A percentile compares a stretch with the other conserved stretches of the same genome.
Conservation (phyloP, 225 moss, liverwort and hornwort genomes). For the Asterella californica region DNA sequence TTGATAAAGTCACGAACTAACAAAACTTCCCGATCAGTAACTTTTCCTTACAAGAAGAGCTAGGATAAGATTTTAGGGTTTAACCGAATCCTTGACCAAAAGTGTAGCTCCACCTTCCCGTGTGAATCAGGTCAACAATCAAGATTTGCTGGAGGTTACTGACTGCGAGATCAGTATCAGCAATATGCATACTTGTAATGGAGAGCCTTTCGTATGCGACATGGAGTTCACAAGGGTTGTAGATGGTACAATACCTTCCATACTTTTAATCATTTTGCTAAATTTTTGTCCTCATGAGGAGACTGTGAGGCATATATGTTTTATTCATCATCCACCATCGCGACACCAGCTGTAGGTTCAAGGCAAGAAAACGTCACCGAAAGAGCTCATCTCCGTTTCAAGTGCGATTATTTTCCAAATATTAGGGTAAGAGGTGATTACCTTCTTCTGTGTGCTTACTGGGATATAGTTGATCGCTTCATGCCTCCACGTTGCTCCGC, state of each 20-base stretch:
- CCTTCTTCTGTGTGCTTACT: background rate
- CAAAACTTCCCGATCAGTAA: background rate
- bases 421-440: constrained; percentile 19
- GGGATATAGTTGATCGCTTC: no score
- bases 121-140: constrained; percentile 38
- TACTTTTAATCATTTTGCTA: background rate
- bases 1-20: background rate
- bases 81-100: background rate
- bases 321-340: background rate
- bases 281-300: no score
- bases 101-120: background rate
- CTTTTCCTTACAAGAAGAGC: no score
- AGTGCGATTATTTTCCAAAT: constrained; percentile 37
- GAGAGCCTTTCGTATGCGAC: constrained; percentile 24
- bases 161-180: constrained; percentile 36
- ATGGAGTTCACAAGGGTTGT: constrained; percentile 11
- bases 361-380: background rate
- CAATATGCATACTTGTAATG: constrained; percentile 32
- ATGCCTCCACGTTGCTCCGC: background rate
- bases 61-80: no score
- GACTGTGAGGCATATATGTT: no score
- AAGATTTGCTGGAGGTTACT: constrained; percentile 36
- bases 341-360: background rate
- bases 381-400: constrained; percentile 26
- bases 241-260: background rate